Evolutionary conservation across 78 protist genomes (phyloP), one percentile per base, ranked within the genome.

Genomic region (Cavenderia fasciculata): DNA sequence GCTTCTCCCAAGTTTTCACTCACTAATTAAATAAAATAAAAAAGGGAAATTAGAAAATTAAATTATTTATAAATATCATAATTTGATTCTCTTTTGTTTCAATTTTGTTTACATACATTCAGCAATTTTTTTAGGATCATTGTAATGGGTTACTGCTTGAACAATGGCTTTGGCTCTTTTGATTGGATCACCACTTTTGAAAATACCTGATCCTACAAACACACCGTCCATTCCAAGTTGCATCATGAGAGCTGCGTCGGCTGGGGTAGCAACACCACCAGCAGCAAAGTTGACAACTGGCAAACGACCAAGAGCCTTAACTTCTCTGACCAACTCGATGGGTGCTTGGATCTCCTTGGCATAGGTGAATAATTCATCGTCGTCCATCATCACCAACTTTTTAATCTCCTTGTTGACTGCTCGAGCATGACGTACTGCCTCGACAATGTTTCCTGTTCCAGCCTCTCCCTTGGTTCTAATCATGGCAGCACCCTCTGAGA

Each of bases 251-350:
- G 99, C 98, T 0, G 98, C 99, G 34, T 98, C 99, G 1, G 98
- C 98, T 23, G 99, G 99, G 0, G 98, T 98, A 6, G 98, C 98
- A 18, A 98, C 93, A 62, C 99, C 98, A 59, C 99, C 99, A 25
- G 99, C 99, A 23, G 98, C 98, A 62, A 98, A 98, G 89, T 96
- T 95, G 65, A 96, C 98, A n/a, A 97, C 99, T 38, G 99, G 98
- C 52, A 98, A 88, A n/a, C 97, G 84, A 41, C 98, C 98, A 2
- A 96, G 62, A 86, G 91, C 46, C 72, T 78, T n/a, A 86, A 86
- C 88, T 90, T 75, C 95, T 63, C 21, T 38, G 87, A 71, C 95
- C 31, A 98, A 95, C 36, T 84, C 89, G 38, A 74, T 62, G 3
- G 99, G 98, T 12, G 96, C 99, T 59, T 86, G 90, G 54, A 95